Evolutionary conservation across 2,329 filamentous ascomycete species (phyloP), one percentile per base, ranked within the genome.

Genomic region (Epichloe festucae): DNA sequence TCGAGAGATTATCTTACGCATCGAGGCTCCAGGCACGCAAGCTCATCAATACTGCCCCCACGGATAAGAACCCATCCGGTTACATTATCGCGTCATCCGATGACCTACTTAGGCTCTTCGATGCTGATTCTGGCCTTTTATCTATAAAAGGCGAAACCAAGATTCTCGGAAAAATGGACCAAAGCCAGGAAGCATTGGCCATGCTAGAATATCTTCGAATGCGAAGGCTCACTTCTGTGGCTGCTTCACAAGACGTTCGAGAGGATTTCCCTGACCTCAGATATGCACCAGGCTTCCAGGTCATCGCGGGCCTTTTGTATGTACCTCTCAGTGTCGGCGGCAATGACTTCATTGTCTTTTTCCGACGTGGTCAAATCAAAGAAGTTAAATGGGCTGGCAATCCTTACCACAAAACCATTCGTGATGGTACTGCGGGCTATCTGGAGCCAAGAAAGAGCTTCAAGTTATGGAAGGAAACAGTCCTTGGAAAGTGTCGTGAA

Each of bases 61-160:
- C 87, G 0, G 79, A 89, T 55, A 78, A 82, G 51, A 95, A 91
- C 49, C 88, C 89, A 0, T 88, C 88, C 0, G 89, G 89, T 0
- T 95, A 95, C 63, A 95, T 95, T 46, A 84, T 94, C 52, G 89
- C 89, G 0, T 93, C 88, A 0, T 93, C 88, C 0, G 88, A 94
- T 50, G 89, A 95, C 59, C 68, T 95, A 0, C 65, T 95, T 4
- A 87, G 82, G 58, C 73, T 95, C 0, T 95, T 95, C 56, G 82
- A 93, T 61, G 89, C 89, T 0, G 89, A 95, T 59, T 93, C 88
- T 62, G 90, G 89, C 3, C 74, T 93, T 67, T 67, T 95, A 0
- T 94, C 87, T 0, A 95, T 95, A 44, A 76, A 79, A 31, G 88
- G 87, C n/a, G 89, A 95, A 64, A 93, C 89, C 0, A 95, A 95